Percentiles rank a stretch among this genome's conserved stretches.
Conservation (phyloP, 257 asterid genomes). For the Anisodus tanguticus region DNA sequence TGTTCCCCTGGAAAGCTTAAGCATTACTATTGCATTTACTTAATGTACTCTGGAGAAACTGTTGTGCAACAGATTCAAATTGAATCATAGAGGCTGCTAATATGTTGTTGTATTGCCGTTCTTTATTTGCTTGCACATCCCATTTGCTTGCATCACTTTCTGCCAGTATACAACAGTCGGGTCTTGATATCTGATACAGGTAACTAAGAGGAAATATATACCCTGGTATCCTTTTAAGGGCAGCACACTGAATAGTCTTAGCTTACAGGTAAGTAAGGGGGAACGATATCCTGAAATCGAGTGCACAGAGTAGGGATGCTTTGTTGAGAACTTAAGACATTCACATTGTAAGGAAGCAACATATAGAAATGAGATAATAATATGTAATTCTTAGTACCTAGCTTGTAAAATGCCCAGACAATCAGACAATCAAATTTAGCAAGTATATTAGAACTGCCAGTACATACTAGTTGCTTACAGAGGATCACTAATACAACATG, state of each 20-base stretch:
- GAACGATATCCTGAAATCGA: neutral
- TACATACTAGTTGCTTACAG: neutral
- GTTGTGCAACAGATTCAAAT: neutral
- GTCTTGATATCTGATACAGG: neutral
- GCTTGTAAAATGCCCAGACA: neutral
- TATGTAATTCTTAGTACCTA: neutral
- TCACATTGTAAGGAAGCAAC: conserved; percentile 4
- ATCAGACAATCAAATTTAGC: neutral
- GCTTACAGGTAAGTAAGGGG: neutral
- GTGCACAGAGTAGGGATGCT: neutral
- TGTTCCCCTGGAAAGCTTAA: neutral
- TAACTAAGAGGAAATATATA: neutral
- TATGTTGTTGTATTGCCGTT: neutral
- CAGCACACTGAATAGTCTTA: neutral
- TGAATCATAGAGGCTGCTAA: neutral
- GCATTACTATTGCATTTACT: neutral
- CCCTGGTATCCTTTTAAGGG: conserved; percentile 6
- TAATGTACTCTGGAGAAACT: neutral
- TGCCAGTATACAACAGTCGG: neutral
- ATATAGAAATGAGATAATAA: neutral
- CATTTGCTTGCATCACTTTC: conserved; percentile 17
- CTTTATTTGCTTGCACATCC: conserved; percentile 11
- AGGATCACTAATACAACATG: conserved; percentile 8
- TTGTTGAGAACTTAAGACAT: neutral
- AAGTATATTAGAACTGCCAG: neutral